Base-by-base conservation (phyloP, 139 green algal species). In the Tetraselmis striata region DNA sequence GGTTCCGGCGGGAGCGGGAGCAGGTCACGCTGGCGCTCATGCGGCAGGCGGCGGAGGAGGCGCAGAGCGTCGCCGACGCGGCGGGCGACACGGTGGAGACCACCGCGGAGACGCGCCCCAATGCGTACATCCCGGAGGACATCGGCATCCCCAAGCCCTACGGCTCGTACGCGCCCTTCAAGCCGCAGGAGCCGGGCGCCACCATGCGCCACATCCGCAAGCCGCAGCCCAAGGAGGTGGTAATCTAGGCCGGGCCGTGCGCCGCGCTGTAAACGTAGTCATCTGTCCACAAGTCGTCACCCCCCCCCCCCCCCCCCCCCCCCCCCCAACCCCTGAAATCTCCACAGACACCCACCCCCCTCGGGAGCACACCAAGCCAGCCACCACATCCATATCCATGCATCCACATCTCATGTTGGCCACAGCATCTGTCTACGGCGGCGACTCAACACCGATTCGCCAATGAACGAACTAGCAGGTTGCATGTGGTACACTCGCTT, bases 111-210 rank as follows among this genome's bases (percentile, higher is more conserved):
- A 82, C 92, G 0, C 86, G 94, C 0, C 93, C 93, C 23, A 95
- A 96, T 86, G 94, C 94, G 1, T 98, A 98, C 87, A 94, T 97
- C 29, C 92, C 94, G 1, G 92, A 95, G 75, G 86, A 93, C 23
- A 80, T 95, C 29, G 94, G 93, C 29, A 95, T 98, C 31, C 93
- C 94, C 81, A 93, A 93, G 86, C 94, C 94, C 5, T 98, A 95
- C 84, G 93, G 92, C 18, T 81, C 28, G 11, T 94, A 93, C 76
- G 85, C 88, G 24, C 94, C 94, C 0, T 96, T 97, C 88, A 97
- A 97, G 83, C 93, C 93, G 1, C 82, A 45, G 1, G 90, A 93
- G 31, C 58, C 87, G 0, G 92, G 92, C 24, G 84, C 86, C 23
- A 94, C 87, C n/a, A 95, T 95, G 94, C 89, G 94, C 0, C 91